Base-by-base conservation (phyloP, 345 rosid species). In the Sisymbrium irio region DNA sequence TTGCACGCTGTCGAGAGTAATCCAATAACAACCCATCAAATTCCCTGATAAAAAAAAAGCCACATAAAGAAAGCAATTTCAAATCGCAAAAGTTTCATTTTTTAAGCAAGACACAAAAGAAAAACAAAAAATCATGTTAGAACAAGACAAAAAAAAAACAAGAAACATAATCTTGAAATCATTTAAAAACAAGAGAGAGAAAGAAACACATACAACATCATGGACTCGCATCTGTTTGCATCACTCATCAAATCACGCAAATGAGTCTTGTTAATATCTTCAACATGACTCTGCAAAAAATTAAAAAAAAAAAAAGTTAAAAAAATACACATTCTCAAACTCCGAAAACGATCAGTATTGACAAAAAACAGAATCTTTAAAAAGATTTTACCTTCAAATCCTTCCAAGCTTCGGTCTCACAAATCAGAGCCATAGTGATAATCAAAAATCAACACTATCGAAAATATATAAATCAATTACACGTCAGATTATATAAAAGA, bases 211-310 rank as follows among this genome's bases (percentile, higher is more conserved):
- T 86, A 93, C 98, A 84, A 69, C 84, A 73, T 80, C 97, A 94
- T 91, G 0, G 87, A 80, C 75, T 81, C 82, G 83, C 96, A 94
- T 57, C 96, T 86, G 6, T 72, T 81, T 3, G 74, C 42, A 65
- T 91, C 97, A 45, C 65, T 77, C 94, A 94, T 81, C 84, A 94
- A 80, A 74, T 85, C 89, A 53, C 97, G 91, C 61, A 94, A 77
- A 81, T 91, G 97, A 42, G 89, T 86, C 85, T 80, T 85, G 46
- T 85, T 86, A 56, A 89, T 78, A 58, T 82, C 90, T 78, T 85
- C 95, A 0, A 94, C 88, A 78, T 91, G 97, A 4, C 71, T 81
- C 97, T 91, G 75, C 57, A 1, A 64, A 15, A 27, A 8, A 5
- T 18, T 4, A 5, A 30, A 32, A 7, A 45, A 15, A 17, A 49